These are phyloP conservation scores for Leccinum ponderosum DNA, from an alignment of 1,284 basidiomycete species.

Conservation along the genomic window DNA sequence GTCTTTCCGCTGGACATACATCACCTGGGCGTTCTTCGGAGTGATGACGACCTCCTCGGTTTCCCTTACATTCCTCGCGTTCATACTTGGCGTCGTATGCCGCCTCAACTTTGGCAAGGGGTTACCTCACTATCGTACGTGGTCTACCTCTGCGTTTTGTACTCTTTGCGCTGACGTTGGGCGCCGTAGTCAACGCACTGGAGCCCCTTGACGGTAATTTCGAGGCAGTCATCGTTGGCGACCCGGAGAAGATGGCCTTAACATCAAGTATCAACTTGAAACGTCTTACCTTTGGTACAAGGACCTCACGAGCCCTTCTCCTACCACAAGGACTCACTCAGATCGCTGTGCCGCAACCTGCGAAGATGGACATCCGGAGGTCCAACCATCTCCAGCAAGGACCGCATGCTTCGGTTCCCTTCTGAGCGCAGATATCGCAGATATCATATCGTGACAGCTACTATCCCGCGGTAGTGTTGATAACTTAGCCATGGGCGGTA, in stretches of 20 bases:
- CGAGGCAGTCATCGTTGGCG: constrained; percentile 36
- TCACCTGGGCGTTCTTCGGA: constrained; percentile 73
- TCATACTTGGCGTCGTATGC: constrained; percentile 65
- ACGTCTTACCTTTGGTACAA: constrained; percentile 29
- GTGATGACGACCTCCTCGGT: constrained; percentile 61
- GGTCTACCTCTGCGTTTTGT: background rate
- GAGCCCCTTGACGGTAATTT: constrained; percentile 52
- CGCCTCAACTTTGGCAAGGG: constrained; percentile 76
- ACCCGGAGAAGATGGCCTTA: constrained; percentile 68
- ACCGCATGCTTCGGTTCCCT: background rate
- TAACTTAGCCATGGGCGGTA: constrained; percentile 20
- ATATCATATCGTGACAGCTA: constrained; percentile 8
- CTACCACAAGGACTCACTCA: background rate
- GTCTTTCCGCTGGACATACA: constrained; percentile 75
- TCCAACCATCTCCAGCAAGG: background rate
- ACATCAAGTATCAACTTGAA: constrained; percentile 45
- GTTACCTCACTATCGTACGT: constrained; percentile 64
- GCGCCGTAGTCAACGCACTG: constrained; percentile 53
- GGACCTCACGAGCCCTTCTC: background rate
- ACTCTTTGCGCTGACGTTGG: background rate
- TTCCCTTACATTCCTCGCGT: constrained; percentile 51
- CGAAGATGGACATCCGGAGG: background rate
- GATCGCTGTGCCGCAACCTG: constrained; percentile 37
- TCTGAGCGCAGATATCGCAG: constrained; percentile 7
- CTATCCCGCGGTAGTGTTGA: constrained; percentile 5